Evolutionary conservation across 1,139 yeast genomes (phyloP), one percentile per base, ranked within the genome.

Genomic region (Hanseniaspora gamundiae): DNA sequence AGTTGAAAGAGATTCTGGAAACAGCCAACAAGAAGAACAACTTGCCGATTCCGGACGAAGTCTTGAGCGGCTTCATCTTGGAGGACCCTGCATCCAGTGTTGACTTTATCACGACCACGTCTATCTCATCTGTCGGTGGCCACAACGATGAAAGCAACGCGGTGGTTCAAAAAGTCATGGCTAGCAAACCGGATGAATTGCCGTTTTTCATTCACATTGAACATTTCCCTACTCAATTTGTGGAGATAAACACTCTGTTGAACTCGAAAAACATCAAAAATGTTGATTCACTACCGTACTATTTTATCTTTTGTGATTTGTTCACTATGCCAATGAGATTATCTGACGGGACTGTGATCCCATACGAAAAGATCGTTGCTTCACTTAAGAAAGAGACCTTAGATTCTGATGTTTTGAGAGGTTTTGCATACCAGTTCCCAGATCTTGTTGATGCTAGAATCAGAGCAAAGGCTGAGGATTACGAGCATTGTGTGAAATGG

Each of bases 191-290:
- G 8, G 50, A 53, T 1, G 65, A 70, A 33, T 72, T 80, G 51
- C 88, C 94, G 7, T 61, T 87, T 35, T 80, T 77, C 50, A 61
- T 87, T 45, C 94, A 87, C 57, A 73, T 83, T 53, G 96, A 91
- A 61, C 76, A 80, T 49, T 82, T 76, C 58, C 73, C 78, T 45
- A 84, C 96, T 1, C 79, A 83, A 55, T 91, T 91, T 59, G 76
- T 85, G 21, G 77, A 83, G n/a, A 69, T 86, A 20, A 74, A 78
- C 48, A 59, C 86, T 30, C 64, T 82, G 30, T 61, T 84, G 55
- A 78, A 93, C 1, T 74, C 94, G 0, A 67, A 73, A 8, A 68
- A 62, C n/a, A 68, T 87, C 3, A 77, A 79, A 29, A 69, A 73
- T 33, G 60, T 66, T 2, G 40, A 50, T 6, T 64, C 80, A 24